Evolutionary conservation across 1,284 basidiomycete genomes (phyloP), one percentile per base, ranked within the genome.

Genomic region (Leccinum pallidistipes): DNA sequence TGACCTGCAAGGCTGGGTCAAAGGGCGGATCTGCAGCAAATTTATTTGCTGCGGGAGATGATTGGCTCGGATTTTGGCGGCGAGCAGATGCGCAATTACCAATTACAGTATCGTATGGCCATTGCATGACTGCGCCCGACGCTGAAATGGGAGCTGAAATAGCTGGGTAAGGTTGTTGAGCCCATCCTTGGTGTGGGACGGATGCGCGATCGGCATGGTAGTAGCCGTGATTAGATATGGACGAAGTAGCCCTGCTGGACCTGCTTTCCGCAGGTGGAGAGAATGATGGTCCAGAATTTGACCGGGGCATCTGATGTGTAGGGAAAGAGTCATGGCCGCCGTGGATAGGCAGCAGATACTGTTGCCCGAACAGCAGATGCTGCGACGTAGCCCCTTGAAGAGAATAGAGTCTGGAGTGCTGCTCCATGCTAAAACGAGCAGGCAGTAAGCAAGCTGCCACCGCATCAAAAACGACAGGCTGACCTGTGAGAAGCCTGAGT

Each of bases 401-500:
- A 34, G 55, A 12, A 38, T 56, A 27, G 58, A 27, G n/a, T 24
- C 11, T 18, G 56, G 53, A 45, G 31, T 67, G 59, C 32, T 58
- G 62, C 16, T 18, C 21, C 47, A 50, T 16, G 59, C 71, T 73
- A 54, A 51, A 56, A 59, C 29, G 55, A 36, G 55, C 45, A 21
- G 53, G 53, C 24, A 10, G 49, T 70, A 43, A 71, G 58, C 50
- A 34, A 57, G 45, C 18, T 16, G 18, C 6, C 10, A 10, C 51
- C 60, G 60, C 58, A 5, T 62, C 60, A 21, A 57, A 32, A 34
- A 50, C 6, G 21, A 49, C 56, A 57, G 40, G 45, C 68, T 56
- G 38, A 71, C 69, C 71, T 64, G n/a, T 59, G 62, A 59, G 50
- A 1, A 12, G 60, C 54, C 40, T 54, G 56, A 21, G 34, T 16